Base-by-base conservation (phyloP, 2,329 filamentous ascomycete species). In the Hansfordia pulvinata region DNA sequence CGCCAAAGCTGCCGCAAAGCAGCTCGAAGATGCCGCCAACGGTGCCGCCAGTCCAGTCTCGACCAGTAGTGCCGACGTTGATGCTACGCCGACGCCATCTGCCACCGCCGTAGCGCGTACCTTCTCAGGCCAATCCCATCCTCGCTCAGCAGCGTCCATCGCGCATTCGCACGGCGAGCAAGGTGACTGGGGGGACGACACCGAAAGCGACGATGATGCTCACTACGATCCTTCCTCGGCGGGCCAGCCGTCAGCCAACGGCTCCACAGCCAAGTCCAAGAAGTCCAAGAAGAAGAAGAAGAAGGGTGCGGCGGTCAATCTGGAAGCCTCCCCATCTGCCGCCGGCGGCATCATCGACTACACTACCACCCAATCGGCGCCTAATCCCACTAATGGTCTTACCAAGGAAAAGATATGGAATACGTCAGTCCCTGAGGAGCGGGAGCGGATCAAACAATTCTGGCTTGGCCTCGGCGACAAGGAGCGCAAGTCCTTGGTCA, bases 361-460 rank as follows among this genome's bases (percentile, higher is more conserved):
- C n/a, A n/a, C n/a, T n/a, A n/a, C n/a, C n/a, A n/a, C n/a, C n/a
- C n/a, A n/a, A n/a, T n/a, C n/a, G n/a, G n/a, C n/a, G n/a, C n/a
- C n/a, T n/a, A n/a, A n/a, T n/a, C n/a, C n/a, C n/a, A n/a, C n/a
- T n/a, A n/a, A n/a, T n/a, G 58, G 60, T 22, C 62, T 76, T 39
- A 69, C 71, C 27, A 77, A 77, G 45, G 82, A 90, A 46, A 86
- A 84, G 52, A 93, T 98, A 53, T 98, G 90, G 90, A 94, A 94
- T 47, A 94, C 85, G 3, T 90, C 82, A 31, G 90, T 83, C 8
- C 73, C 83, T 39, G 85, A 96, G 53, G 90, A 98, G 57, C 80
- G 90, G 19, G 85, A 94, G 57, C 80, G 90, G 27, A 98, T 98
- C 49, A 93, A 94, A 56, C 82, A 93, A 41, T 98, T 96, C 55